Evolutionary conservation across 495 filamentous ascomycete species (phyloP).

Genomic region (Sabuloglossum arenarium): DNA sequence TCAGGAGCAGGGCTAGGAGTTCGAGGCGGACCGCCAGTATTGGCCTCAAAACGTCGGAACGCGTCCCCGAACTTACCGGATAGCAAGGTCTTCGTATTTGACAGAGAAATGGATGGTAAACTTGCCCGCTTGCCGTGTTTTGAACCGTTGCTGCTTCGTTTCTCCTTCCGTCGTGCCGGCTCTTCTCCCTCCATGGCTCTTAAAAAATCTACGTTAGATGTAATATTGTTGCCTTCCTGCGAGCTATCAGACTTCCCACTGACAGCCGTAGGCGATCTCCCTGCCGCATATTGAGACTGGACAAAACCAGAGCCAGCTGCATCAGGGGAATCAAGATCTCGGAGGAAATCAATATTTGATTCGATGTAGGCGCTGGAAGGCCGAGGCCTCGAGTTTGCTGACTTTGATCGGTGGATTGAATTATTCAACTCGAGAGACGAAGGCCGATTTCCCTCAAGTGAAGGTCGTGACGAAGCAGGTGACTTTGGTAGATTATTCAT

Average conservation of each 20-base stretch:
- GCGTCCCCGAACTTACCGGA: constrained; percentile 87
- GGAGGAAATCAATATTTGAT: constrained; percentile 55
- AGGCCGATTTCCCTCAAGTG: constrained; percentile 54
- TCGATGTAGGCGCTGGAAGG: constrained; percentile 62
- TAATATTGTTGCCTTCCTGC: constrained; percentile 46
- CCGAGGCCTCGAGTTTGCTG: constrained; percentile 39
- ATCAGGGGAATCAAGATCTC: constrained; percentile 30
- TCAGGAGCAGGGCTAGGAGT: constrained; percentile 31
- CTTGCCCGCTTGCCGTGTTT: constrained; percentile 70
- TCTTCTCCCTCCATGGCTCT: constrained; percentile 57
- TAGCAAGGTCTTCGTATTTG: constrained; percentile 67
- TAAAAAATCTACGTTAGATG: constrained; percentile 76
- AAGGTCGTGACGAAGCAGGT: constrained; percentile 59
- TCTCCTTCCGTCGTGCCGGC: constrained; percentile 42
- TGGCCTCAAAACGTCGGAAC: constrained; percentile 77
- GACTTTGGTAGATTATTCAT: constrained; percentile 23
- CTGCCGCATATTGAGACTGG: not conserved
- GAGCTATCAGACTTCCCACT: constrained; percentile 22
- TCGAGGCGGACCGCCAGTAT: constrained; percentile 25
- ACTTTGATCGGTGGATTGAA: constrained; percentile 34
- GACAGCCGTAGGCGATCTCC: constrained; percentile 17
- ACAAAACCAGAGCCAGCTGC: not conserved
- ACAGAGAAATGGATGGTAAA: constrained; percentile 52
- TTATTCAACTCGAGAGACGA: constrained; percentile 37
- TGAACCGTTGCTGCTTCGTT: constrained; percentile 35